These are phyloP conservation scores for Lipomyces kockii DNA, from an alignment of 805 yeast species.

Conservation along the genomic window DNA sequence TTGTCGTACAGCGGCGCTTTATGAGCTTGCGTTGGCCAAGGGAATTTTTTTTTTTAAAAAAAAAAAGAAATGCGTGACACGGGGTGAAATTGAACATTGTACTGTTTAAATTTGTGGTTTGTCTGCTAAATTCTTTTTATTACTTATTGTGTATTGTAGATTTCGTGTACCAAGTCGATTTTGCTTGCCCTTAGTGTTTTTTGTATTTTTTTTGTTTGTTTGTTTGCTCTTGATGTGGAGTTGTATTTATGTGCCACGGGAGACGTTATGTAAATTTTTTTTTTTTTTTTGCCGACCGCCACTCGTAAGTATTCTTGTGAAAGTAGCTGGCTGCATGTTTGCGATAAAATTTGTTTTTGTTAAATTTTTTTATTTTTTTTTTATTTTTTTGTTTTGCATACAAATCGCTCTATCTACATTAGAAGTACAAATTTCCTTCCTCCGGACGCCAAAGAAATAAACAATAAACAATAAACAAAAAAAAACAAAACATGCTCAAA, in stretches of 20 bases:
- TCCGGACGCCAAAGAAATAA: constrained; percentile 1
- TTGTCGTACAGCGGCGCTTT: constrained; percentile 43
- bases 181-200: too few species aligned
- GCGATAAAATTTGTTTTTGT: too few species aligned
- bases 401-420: neutral
- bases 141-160: constrained; percentile 2
- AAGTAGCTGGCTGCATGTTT: too few species aligned
- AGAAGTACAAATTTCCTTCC: neutral
- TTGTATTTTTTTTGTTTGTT: neutral
- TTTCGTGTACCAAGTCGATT: neutral
- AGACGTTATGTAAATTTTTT: too few species aligned
- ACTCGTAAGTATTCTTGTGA: too few species aligned
- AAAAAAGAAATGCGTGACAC: too few species aligned
- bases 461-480: neutral
- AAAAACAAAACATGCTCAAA: too few species aligned
- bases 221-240: neutral
- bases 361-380: too few species aligned
- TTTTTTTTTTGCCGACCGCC: too few species aligned
- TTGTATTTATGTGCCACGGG: too few species aligned
- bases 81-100: neutral
- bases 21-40: neutral
- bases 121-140: neutral
- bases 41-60: too few species aligned
- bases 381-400: neutral
- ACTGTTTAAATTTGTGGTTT: neutral